These are phyloP conservation scores for Xylaria arbuscula DNA, from an alignment of 2,329 filamentous ascomycete genomes.

Conservation along the genomic window DNA sequence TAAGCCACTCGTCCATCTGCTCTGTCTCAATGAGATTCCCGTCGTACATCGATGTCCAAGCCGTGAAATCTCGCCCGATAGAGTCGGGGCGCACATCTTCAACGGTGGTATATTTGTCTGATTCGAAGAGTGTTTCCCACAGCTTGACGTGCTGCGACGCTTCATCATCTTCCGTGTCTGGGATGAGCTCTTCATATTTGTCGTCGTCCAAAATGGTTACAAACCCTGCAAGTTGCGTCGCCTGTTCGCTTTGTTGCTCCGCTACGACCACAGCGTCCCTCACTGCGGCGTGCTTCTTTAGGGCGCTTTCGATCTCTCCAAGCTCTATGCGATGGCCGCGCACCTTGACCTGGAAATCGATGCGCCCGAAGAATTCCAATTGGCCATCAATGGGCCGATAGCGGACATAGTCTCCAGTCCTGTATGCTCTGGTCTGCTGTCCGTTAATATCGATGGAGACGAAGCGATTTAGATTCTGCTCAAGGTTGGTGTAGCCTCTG, in stretches of 20 bases:
- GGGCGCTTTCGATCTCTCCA: slow-evolving; percentile 17
- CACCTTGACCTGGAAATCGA: slow-evolving; percentile 25
- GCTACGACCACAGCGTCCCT: slow-evolving; percentile 16
- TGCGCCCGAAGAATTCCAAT: slow-evolving; percentile 23
- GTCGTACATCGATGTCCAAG: slow-evolving; percentile 31
- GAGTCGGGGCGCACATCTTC: neutral
- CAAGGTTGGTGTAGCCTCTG: slow-evolving; percentile 20
- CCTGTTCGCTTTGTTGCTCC: neutral
- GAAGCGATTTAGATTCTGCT: slow-evolving; percentile 13
- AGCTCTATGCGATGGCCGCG: slow-evolving; percentile 26
- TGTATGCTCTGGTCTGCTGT: slow-evolving; percentile 10
- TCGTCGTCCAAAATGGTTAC: slow-evolving; percentile 22
- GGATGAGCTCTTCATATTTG: neutral
- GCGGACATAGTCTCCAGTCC: slow-evolving; percentile 24
- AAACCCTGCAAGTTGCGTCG: slow-evolving; percentile 13
- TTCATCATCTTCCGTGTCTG: neutral
- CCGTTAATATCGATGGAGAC: neutral
- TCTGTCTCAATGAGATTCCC: slow-evolving; percentile 17
- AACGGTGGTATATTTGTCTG: slow-evolving; percentile 19
- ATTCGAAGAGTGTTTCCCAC: slow-evolving; percentile 19
- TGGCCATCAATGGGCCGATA: slow-evolving; percentile 18
- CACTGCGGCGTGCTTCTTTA: slow-evolving; percentile 5
- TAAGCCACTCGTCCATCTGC: slow-evolving; percentile 30
- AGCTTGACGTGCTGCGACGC: slow-evolving; percentile 12
- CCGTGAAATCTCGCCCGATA: slow-evolving; percentile 23